These are phyloP conservation scores for Oryza brachyantha DNA, from an alignment of 176 grass and related monocot genomes.

Conservation along the genomic window DNA sequence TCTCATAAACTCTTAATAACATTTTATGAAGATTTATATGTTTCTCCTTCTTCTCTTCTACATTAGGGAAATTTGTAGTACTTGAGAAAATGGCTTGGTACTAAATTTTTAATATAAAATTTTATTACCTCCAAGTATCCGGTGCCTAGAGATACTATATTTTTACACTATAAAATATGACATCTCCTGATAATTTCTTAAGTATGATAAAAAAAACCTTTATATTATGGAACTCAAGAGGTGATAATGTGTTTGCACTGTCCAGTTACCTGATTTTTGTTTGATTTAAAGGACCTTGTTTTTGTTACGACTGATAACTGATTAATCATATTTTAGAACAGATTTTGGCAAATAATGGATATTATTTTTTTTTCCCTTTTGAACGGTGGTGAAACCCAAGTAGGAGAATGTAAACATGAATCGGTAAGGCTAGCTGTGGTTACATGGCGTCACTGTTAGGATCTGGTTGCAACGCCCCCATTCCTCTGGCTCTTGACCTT, in stretches of 20 bases:
- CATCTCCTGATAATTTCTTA: no score
- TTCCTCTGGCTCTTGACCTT: constrained; percentile 52
- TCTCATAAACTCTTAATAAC: no score
- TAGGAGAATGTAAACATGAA: neutral
- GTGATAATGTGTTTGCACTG: neutral
- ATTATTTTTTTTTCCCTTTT: neutral
- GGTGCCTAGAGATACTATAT: no score
- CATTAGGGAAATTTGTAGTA: no score
- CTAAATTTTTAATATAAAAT: no score
- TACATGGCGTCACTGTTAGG: constrained; percentile 40
- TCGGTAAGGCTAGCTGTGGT: neutral
- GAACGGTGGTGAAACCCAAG: neutral
- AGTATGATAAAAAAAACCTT: no score
- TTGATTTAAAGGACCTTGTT: neutral
- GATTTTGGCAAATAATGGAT: neutral
- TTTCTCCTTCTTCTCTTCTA: no score
- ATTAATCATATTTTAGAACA: neutral
- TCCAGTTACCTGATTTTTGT: neutral
- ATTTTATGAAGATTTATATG: neutral
- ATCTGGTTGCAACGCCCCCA: constrained; percentile 17
- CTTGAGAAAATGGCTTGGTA: no score
- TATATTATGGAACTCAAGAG: neutral
- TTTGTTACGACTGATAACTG: neutral
- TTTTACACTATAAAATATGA: no score
- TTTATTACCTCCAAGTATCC: no score